Percentiles rank a stretch among this genome's conserved stretches.
Conservation (phyloP, 2,329 filamentous ascomycete genomes). For the Alternaria arbusti region DNA sequence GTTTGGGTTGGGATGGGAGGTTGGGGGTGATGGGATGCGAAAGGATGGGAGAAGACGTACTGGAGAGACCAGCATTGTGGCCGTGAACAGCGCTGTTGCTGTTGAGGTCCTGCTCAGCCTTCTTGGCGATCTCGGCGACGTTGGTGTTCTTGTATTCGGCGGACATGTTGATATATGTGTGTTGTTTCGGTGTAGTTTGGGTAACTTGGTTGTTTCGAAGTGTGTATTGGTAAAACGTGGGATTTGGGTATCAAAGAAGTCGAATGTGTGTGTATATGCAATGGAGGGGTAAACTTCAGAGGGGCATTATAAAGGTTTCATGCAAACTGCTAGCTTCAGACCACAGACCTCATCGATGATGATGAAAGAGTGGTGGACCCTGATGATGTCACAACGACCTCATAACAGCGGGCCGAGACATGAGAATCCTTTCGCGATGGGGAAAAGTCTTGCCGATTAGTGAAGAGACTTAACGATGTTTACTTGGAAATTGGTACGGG, state of each 20-base stretch:
- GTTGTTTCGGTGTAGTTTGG: too few species aligned
- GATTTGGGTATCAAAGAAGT: not conserved
- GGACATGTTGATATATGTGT: constrained; percentile 49
- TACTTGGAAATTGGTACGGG: not conserved
- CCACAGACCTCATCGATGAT: not conserved
- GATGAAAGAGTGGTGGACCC: constrained; percentile 16
- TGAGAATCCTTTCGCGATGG: not conserved
- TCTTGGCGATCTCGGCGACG: constrained; percentile 53
- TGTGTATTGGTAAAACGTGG: not conserved
- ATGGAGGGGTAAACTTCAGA: not conserved
- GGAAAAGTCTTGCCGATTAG: not conserved
- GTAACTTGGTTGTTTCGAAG: not conserved
- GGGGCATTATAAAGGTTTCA: not conserved
- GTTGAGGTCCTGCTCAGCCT: constrained; percentile 59
- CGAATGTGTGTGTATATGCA: not conserved
- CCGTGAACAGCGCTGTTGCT: constrained; percentile 50
- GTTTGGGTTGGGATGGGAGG: not conserved
- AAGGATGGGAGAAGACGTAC: constrained; percentile 31
- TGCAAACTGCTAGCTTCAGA: not conserved
- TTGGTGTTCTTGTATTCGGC: constrained; percentile 50
- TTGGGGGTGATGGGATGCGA: not conserved
- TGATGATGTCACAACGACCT: constrained; percentile 30
- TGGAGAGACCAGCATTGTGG: constrained; percentile 44
- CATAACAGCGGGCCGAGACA: constrained; percentile 12
- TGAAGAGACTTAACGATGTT: not conserved